Evolutionary conservation across 2,329 filamentous ascomycete genomes (phyloP), one percentile per base, ranked within the genome.

Genomic region (Fusarium sterilihyphosum): DNA sequence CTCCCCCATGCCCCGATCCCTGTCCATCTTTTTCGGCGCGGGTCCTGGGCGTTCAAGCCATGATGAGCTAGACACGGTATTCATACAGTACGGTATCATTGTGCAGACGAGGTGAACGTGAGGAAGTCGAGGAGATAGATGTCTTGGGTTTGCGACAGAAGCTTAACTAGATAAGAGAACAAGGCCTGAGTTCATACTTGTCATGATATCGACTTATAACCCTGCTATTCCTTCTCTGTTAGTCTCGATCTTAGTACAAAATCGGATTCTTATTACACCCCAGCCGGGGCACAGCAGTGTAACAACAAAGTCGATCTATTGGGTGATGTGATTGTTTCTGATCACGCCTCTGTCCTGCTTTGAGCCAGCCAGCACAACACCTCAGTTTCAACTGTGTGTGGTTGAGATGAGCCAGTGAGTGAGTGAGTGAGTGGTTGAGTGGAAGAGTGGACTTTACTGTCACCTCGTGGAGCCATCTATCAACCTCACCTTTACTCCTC

Each of bases 11-110:
- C 54, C 58, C 53, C 67, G 58, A 76, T 71, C 73, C 76, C 71
- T 74, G 67, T 69, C 52, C 29, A 72, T 67, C 67, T 66, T 60
- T 60, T 63, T 64, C 56, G 65, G 52, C 58, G 59, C 61, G 60
- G 53, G 65, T 65, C 65, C 65, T 70, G 64, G 59, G 61, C 67
- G n/a, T 47, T 71, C 71, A 72, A 68, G 71, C 70, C 73, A 74
- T 77, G 72, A 75, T 64, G 73, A 77, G 73, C 66, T 73, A 72
- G 74, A 65, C 70, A 67, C 65, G 65, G 70, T 64, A 72, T 64
- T 65, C 49, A 56, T 67, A 65, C 70, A 54, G 69, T 67, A 65
- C 70, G 41, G 70, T 67, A 67, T 61, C 37, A 63, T 58, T 61
- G 47, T 24, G 37, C 14, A 18, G 49, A 35, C 12, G 16, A 35